Evolutionary conservation across 2,329 filamentous ascomycete genomes (phyloP), one percentile per base, ranked within the genome.

Genomic region (Bisporella sp.): DNA sequence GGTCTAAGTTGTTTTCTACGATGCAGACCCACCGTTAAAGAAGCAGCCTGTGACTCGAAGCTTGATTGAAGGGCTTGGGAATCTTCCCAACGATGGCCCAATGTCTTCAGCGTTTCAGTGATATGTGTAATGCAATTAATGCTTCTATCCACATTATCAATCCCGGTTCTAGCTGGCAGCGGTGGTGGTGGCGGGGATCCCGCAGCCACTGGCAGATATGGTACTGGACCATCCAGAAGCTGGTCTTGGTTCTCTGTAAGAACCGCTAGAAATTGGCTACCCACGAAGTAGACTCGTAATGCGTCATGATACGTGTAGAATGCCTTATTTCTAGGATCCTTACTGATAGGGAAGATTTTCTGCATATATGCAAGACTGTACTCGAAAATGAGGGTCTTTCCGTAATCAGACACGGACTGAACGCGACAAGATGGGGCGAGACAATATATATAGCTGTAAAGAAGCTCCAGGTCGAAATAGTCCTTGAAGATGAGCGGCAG

Each of bases 401-500:
- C 86, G 64, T 92, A 89, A 43, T 89, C 79, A 4, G 82, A 84
- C 46, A 91, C 82, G 28, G 79, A 74, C 0, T 88, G 87, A 4
- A 87, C 82, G 43, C 85, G 77, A 1, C 83, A 81, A 35, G 86
- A 91, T 1, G 90, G 89, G 1, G 89, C 89, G 6, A 96, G 77
- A 51, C 92, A 87, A 66, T 96, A 89, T 29, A 96, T 85, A 60
- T 89, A 93, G 63, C 89, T 95, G 71, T 96, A 97, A 44, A 92
- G 79, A 41, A 95, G 70, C 64, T 99, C 93, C 12, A 96, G 79
- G 55, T 93, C 86, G 62, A 96, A 95, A 57, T 91, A 81, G 45
- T 86, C 79, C 39, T 83, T 79, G 55, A 91, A 84, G 30, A 79
- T 77, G 0, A 77, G 71, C 0, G 85, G 77, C 0, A 87, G 76